These are phyloP conservation scores for Pythium rhizo-oryzae DNA, from an alignment of 352 stramenopile species.

Conservation along the genomic window DNA sequence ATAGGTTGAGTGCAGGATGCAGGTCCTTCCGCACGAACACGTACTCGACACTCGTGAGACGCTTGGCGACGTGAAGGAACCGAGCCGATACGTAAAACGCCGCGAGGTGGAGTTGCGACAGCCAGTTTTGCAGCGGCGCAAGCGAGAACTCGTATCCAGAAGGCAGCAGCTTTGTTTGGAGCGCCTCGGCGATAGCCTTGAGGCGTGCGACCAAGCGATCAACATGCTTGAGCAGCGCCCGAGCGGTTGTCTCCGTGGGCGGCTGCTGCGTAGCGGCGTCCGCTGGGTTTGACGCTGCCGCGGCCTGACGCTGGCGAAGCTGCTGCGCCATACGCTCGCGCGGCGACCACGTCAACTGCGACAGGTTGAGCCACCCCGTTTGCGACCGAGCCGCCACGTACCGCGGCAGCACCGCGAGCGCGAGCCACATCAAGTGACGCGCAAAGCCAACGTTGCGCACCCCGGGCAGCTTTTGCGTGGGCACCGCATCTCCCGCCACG, in stretches of 20 bases:
- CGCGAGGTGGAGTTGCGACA: constrained; percentile 60
- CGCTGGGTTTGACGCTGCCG: neutral
- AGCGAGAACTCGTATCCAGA: constrained; percentile 65
- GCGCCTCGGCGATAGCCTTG: constrained; percentile 35
- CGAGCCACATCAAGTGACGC: constrained; percentile 63
- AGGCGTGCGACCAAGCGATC: constrained; percentile 54
- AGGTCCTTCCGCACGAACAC: constrained; percentile 76
- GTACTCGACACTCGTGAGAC: constrained; percentile 71
- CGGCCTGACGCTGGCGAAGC: constrained; percentile 49
- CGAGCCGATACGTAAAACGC: constrained; percentile 77
- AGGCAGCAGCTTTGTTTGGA: constrained; percentile 55
- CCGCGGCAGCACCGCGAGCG: constrained; percentile 47
- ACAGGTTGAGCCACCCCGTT: constrained; percentile 71
- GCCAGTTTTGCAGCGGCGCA: constrained; percentile 49
- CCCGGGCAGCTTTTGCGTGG: neutral
- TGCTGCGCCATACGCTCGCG: constrained; percentile 84
- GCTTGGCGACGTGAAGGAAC: constrained; percentile 75
- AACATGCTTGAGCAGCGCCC: constrained; percentile 31
- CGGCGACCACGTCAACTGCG: constrained; percentile 59
- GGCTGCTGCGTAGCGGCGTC: constrained; percentile 11
- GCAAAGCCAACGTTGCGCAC: constrained; percentile 40
- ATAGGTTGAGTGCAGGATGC: constrained; percentile 60
- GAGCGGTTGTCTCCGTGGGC: constrained; percentile 21
- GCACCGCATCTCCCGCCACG: constrained; percentile 30
- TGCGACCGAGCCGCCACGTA: constrained; percentile 72